Percentiles rank a stretch among this genome's conserved stretches.
Conservation (phyloP, 805 yeast species). For the Pichia occidentalis region DNA sequence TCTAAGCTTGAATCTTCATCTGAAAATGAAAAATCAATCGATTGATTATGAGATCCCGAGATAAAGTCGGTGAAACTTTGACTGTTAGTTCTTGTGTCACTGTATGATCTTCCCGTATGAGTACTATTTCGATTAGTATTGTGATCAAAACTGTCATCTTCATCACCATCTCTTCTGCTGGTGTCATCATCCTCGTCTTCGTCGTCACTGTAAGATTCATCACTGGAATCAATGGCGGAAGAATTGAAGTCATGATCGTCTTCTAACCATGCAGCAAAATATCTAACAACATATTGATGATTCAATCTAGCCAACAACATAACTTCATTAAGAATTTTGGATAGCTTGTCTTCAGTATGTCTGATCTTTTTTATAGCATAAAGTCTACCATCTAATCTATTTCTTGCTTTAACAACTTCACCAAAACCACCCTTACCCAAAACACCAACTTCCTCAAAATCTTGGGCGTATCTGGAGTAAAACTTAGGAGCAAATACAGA, state of each 20-base stretch:
- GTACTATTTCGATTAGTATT: too few species aligned
- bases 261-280: slow-evolving; percentile 97
- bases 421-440: slow-evolving; percentile 96
- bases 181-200: slow-evolving; percentile 24
- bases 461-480: slow-evolving; percentile 77
- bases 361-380: slow-evolving; percentile 91
- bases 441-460: slow-evolving; percentile 89
- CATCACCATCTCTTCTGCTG: slow-evolving; percentile 7
- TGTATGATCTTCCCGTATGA: slow-evolving; percentile 17
- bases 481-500: slow-evolving; percentile 17
- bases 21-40: slow-evolving; percentile 45
- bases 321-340: slow-evolving; percentile 83
- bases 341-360: slow-evolving; percentile 72
- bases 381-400: slow-evolving; percentile 86
- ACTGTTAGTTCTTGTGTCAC: slow-evolving; percentile 27
- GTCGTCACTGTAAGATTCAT: slow-evolving; percentile 26
- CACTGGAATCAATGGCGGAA: slow-evolving; percentile 25
- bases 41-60: slow-evolving; percentile 54
- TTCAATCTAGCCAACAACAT: slow-evolving; percentile 85
- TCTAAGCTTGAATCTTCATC: slow-evolving; percentile 35
- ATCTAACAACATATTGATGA: slow-evolving; percentile 93
- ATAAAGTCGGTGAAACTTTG: slow-evolving; percentile 55
- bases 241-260: slow-evolving; percentile 39
- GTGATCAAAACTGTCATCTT: too few species aligned
- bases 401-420: slow-evolving; percentile 95